Conservation (phyloP, 805 yeast species). For the Monosporozyma unispora region DNA sequence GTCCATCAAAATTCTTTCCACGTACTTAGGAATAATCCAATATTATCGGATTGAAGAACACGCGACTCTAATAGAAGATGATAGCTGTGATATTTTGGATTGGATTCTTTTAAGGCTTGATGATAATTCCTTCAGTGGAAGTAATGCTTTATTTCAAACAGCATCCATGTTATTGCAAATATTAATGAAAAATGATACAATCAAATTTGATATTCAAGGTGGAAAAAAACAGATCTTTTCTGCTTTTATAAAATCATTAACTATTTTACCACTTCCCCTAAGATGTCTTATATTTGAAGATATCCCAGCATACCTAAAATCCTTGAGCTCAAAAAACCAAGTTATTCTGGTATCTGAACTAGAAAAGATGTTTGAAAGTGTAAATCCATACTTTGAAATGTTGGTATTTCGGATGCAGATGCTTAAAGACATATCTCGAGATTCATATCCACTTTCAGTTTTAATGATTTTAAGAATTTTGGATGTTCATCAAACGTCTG, state of each 20-base stretch:
- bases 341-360: slow-evolving; percentile 24
- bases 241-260: slow-evolving; percentile 13
- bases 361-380: slow-evolving; percentile 13
- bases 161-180: slow-evolving; percentile 29
- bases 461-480: slow-evolving; percentile 12
- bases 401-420: slow-evolving; percentile 21
- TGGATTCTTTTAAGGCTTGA: slow-evolving; percentile 38
- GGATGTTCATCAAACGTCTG: slow-evolving; percentile 4
- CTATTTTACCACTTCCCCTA: slow-evolving; percentile 9
- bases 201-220: slow-evolving; percentile 14
- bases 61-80: slow-evolving; percentile 29
- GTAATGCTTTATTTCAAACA: slow-evolving; percentile 26
- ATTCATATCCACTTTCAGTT: slow-evolving; percentile 18
- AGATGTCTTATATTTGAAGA: slow-evolving; percentile 5
- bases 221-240: slow-evolving; percentile 25
- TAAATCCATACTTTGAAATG: slow-evolving; percentile 21
- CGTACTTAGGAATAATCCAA: slow-evolving; percentile 12
- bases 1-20: slow-evolving; percentile 12
- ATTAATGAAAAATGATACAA: slow-evolving; percentile 20
- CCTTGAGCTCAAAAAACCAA: slow-evolving; percentile 22
- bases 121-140: slow-evolving; percentile 36
- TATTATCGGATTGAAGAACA: slow-evolving; percentile 22
- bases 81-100: slow-evolving; percentile 39
- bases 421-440: slow-evolving; percentile 12
- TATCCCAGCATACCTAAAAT: slow-evolving; percentile 15